Evolutionary conservation across 2,329 filamentous ascomycete genomes (phyloP), one percentile per base, ranked within the genome.

Genomic region (Colletotrichum sp.): DNA sequence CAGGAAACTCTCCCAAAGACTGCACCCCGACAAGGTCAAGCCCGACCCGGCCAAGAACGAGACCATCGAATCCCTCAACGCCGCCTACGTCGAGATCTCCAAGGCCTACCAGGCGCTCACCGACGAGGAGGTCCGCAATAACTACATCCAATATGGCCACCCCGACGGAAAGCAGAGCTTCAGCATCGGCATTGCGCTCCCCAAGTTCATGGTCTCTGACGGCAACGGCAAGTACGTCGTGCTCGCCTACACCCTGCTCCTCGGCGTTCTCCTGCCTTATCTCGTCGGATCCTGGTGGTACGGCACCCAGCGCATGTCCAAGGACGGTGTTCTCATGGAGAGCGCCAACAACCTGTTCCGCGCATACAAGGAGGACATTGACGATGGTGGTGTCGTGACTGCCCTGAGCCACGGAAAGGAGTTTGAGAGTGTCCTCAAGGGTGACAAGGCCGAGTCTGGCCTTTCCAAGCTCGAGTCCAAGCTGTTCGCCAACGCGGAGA

Each of bases 201-300:
- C 97, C 61, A 94, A 97, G 84, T 95, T 97, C 85, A 96, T 99
- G 80, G 91, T 99, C 71, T 94, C 95, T 16, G 95, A 98, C 79
- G 96, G 96, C 71, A 97, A 97, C 84, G 96, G 96, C 79, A 98
- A 98, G 88, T 98, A 97, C 82, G 94, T 99, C 70, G 89, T 99
- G 76, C 88, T 98, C 73, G 90, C 98, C 78, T 99, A 99, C 84
- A 96, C 95, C 48, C 86, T 94, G 39, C 90, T 98, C 52, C 92
- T 99, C 67, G 97, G 96, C 71, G 95, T 98, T 77, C 88, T 98
- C 76, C 89, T 99, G 68, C 97, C 97, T 4, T 99, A 97, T 84
- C 89, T 97, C 64, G 96, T 99, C 71, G 97, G 97, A 64, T 96
- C 94, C 75, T 99, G 97, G 97, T 99, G 97, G 97, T 99, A 99